phyloP scores from a whole-genome alignment of 164 flowering plant species.

The Vitis riparia region DNA sequence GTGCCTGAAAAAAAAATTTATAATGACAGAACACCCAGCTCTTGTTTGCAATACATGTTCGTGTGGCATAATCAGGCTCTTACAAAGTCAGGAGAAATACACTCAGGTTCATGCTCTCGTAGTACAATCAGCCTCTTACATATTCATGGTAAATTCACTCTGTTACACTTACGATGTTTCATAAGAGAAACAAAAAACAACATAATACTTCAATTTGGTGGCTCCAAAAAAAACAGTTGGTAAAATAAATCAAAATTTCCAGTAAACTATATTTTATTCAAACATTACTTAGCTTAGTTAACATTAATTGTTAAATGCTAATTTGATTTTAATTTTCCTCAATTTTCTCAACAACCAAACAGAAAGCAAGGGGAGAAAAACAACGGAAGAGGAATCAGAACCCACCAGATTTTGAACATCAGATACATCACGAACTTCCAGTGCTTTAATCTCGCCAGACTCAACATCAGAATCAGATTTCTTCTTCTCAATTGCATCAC shows the following conservation, averaged over 20 bases:
- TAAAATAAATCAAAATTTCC: background rate
- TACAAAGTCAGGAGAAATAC: too few relatives aligned
- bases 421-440: slow-evolving; percentile 13
- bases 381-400: slow-evolving; percentile 18
- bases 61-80: too few relatives aligned
- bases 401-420: slow-evolving; percentile 36
- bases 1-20: slow-evolving; percentile 2
- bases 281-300: background rate
- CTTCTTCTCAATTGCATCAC: slow-evolving; percentile 12
- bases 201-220: slow-evolving; percentile 5
- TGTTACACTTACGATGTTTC: slow-evolving; percentile 23
- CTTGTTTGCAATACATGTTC: slow-evolving; percentile 28
- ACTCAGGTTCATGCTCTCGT: slow-evolving; percentile 12
- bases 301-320: background rate
- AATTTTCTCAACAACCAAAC: slow-evolving; percentile 21
- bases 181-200: slow-evolving; percentile 1
- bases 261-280: background rate
- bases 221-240: too few relatives aligned
- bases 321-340: background rate
- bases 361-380: slow-evolving; percentile 3
- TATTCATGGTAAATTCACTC: slow-evolving; percentile 19
- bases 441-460: slow-evolving; percentile 44
- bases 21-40: too few relatives aligned
- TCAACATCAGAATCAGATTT: slow-evolving; percentile 42
- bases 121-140: slow-evolving; percentile 31